Evolutionary conservation across 2,329 filamentous ascomycete genomes (phyloP), one percentile per base, ranked within the genome.

Genomic region (Zymoseptoria ardabiliae): DNA sequence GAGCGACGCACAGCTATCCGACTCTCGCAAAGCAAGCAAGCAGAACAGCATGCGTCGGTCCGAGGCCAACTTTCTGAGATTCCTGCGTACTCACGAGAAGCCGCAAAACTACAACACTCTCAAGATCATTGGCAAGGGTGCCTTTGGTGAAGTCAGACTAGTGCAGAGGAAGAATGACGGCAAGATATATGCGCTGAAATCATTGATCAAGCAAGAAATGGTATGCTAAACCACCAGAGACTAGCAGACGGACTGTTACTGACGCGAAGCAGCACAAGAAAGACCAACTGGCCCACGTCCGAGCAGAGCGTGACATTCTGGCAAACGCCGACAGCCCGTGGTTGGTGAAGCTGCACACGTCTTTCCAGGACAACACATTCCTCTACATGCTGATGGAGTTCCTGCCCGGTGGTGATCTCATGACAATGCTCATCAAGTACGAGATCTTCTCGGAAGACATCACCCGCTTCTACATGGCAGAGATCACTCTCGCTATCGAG

Each of bases 341-440:
- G 94, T 90, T 99, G 17, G 94, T 99, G 69, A 99, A 97, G 81
- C 85, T 99, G 63, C 96, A 90, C 79, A 97, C 94, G 11, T 97
- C 94, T 0, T 99, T 99, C 81, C 94, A 99, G 77, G 94, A 99
- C 73, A 83, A 84, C 52, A 93, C 94, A 66, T 99, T 97, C 78
- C 81, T 99, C 41, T 99, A 99, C 80, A 94, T 99, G 87, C 82
- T 99, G 62, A 99, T 99, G 94, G 94, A 99, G 77, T 99, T 97
- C 77, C 83, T 99, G 75, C 94, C 94, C 7, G 94, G 94, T 75
- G 94, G 94, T 75, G 94, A 99, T 78, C 77, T 99, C 74, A 99
- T 99, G 94, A 99, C 94, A 3, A 99, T 99, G 94, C 82, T 99
- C 68, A 99, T 99, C 80, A 99, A 97, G 82, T 99, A 99, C 72